Conservation (phyloP, 202 grass and related monocot genomes). For the Eragrostis tef region DNA sequence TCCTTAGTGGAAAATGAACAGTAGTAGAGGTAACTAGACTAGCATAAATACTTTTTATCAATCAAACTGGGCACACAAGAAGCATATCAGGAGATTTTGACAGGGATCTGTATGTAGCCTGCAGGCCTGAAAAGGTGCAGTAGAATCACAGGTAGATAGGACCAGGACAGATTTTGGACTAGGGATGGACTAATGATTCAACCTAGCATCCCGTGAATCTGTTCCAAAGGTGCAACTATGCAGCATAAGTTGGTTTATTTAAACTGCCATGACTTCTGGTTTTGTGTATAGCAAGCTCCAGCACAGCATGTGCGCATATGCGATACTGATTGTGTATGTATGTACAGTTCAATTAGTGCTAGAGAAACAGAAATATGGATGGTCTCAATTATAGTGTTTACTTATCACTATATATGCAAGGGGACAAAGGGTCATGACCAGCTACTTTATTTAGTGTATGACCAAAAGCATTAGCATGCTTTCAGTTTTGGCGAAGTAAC, state of each 20-base stretch:
- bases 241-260: background rate
- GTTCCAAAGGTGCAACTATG: background rate
- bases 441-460: background rate
- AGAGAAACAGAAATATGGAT: background rate
- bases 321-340: background rate
- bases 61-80: background rate
- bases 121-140: background rate
- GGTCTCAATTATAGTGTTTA: background rate
- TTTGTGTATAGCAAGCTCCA: background rate
- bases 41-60: constrained; percentile 1
- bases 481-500: background rate
- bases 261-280: background rate
- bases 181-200: background rate
- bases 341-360: background rate
- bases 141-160: background rate
- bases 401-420: background rate
- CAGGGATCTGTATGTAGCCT: background rate
- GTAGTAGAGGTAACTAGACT: background rate
- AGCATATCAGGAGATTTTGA: background rate
- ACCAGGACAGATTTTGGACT: background rate
- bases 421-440: background rate
- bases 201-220: background rate
- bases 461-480: background rate
- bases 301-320: background rate
- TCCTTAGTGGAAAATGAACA: background rate